Base-by-base conservation (phyloP, 805 yeast species). In the Cyberlindnera americana region DNA sequence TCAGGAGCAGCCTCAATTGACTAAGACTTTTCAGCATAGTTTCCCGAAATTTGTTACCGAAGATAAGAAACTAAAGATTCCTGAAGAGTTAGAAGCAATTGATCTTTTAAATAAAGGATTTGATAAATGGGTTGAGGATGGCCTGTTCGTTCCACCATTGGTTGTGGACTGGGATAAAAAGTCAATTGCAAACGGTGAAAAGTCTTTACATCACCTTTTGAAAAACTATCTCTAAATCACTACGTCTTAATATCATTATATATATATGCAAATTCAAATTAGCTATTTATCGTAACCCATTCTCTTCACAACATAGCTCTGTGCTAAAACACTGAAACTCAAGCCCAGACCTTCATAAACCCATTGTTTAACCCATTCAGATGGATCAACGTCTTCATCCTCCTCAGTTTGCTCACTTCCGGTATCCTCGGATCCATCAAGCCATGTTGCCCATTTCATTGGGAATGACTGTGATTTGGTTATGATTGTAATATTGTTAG, bases 391-490 rank as follows among this genome's bases (percentile, higher is more conserved):
- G 9, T 69, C 79, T 43, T 77, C 78, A n/a, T 61, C 64, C 10
- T 56, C 54, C 29, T 59, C 59, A 16, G 55, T 61, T 9, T 37
- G 43, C 6, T 45, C n/a, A 6, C 21, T 57, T 7, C 43, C 49
- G 9, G 38, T 43, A 22, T 50, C 48, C 29, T 47, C 44, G 4
- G 53, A 47, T 24, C 56, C 52, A 45, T 60, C 81, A n/a, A 91
- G 70, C 99, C 99, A 93, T n/a, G 76, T 67, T 9, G 89, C 82
- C 99, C 99, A 93, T 57, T 77, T 81, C 33, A 76, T 59, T 10
- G 99, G 98, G 69, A 88, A 83, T 6, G 95, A 79, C 62, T 93
- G 99, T 0, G 98, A 85, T 50, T 82, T 80, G 36, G 87, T 81
- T 21, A 78, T 72, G 32, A 87, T 73, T 7, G 81, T 73, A 47